Conservation (phyloP, 805 yeast species). For the Kazachstania kunashirensis region DNA sequence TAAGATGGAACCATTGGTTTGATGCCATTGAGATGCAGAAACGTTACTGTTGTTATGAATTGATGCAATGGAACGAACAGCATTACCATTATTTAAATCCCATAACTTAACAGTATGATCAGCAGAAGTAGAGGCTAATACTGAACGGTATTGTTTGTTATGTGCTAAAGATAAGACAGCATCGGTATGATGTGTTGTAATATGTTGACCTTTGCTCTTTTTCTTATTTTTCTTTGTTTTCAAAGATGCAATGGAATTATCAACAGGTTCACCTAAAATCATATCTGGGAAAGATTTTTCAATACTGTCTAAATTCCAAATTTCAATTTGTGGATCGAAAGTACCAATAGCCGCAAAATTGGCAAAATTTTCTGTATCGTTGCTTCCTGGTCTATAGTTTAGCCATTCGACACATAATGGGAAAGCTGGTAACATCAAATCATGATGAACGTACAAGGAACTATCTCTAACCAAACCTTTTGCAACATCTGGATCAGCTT, state of each 20-base stretch:
- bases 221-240: constrained; percentile 39
- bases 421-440: constrained; percentile 91
- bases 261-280: constrained; percentile 71
- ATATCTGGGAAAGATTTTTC: constrained; percentile 93
- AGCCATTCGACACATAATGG: constrained; percentile 96
- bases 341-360: constrained; percentile 96
- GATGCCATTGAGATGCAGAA: constrained; percentile 82
- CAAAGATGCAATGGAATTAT: constrained; percentile 29
- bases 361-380: constrained; percentile 46
- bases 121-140: constrained; percentile 90
- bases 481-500: constrained; percentile 62
- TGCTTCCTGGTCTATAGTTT: constrained; percentile 55
- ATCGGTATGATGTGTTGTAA: constrained; percentile 78
- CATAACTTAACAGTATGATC: constrained; percentile 91
- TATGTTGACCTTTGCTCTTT: constrained; percentile 41
- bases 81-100: constrained; percentile 71
- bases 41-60: constrained; percentile 76
- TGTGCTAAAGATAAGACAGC: constrained; percentile 84
- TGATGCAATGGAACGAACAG: constrained; percentile 59
- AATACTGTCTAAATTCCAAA: constrained; percentile 88
- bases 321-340: constrained; percentile 93
- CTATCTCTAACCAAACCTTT: constrained; percentile 64
- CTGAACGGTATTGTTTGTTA: constrained; percentile 69
- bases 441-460: constrained; percentile 87
- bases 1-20: constrained; percentile 52